A percentile compares a stretch with the other conserved stretches of the same genome.
Conservation (phyloP, 1,139 yeast genomes). For the Nadsonia commutata region DNA sequence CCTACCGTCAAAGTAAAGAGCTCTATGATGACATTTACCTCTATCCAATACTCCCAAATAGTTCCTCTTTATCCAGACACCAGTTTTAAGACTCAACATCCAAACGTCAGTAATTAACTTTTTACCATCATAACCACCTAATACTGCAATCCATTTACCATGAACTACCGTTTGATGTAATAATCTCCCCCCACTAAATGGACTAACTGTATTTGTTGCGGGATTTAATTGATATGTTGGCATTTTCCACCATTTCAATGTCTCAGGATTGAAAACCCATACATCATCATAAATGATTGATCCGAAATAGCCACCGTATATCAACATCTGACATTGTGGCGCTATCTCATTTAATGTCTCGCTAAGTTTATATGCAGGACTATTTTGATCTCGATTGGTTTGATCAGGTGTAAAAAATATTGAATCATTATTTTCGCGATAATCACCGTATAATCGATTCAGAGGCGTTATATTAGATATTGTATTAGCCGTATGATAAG, state of each 20-base stretch:
- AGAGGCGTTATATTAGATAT: too few species aligned
- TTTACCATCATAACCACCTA: conserved; percentile 5
- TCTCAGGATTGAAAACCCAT: background rate
- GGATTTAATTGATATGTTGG: background rate
- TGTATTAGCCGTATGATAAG: too few species aligned
- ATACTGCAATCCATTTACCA: conserved; percentile 5
- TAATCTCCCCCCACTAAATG: conserved; percentile 1
- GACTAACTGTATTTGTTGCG: background rate
- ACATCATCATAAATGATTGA: background rate
- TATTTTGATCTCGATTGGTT: too few species aligned
- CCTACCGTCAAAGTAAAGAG: conserved; percentile 3
- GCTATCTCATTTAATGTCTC: too few species aligned
- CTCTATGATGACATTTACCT: conserved; percentile 4
- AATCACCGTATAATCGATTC: too few species aligned
- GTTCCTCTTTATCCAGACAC: conserved; percentile 2
- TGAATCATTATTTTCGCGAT: too few species aligned
- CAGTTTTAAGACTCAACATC: conserved; percentile 2
- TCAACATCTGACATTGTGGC: too few species aligned
- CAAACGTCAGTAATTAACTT: conserved; percentile 5
- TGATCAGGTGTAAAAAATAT: too few species aligned
- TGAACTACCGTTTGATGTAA: conserved; percentile 3
- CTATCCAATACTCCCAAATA: conserved; percentile 4
- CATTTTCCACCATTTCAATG: background rate
- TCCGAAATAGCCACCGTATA: background rate
- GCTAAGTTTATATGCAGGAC: too few species aligned